Evolutionary conservation across 345 rosid species (phyloP).

Genomic region (Hypericum perforatum): DNA sequence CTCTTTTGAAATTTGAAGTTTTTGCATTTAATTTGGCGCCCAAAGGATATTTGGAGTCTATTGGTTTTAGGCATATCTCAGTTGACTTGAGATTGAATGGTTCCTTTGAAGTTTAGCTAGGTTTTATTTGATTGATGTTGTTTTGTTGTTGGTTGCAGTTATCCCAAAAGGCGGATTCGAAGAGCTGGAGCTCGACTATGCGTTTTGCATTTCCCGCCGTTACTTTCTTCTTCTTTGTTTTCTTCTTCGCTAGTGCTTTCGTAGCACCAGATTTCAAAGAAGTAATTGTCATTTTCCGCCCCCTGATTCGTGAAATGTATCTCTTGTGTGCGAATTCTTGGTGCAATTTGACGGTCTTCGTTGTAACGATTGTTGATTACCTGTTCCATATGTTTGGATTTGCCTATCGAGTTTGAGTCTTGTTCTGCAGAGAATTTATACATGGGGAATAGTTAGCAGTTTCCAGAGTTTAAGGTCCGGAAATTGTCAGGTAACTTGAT

Average conservation of each 20-base stretch:
- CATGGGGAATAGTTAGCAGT: constrained; percentile 28
- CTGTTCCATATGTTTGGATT: neutral
- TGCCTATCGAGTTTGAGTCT: neutral
- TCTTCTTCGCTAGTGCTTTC: constrained; percentile 27
- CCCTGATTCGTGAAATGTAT: neutral
- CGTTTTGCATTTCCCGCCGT: constrained; percentile 30
- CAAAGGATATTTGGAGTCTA: too few relatives aligned
- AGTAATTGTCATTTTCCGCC: constrained; percentile 21
- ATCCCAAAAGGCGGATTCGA: constrained; percentile 25
- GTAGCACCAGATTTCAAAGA: constrained; percentile 28
- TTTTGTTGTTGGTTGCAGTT: constrained; percentile 6
- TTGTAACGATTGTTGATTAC: neutral
- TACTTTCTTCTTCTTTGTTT: constrained; percentile 30
- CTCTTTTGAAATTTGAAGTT: too few relatives aligned
- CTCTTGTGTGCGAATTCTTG: too few relatives aligned
- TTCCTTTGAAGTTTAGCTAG: too few relatives aligned
- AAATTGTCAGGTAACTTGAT: constrained; percentile 33
- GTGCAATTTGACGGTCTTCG: too few relatives aligned
- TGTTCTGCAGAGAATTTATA: constrained; percentile 31
- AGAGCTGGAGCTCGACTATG: constrained; percentile 25
- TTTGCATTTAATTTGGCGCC: too few relatives aligned
- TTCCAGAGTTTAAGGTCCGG: constrained; percentile 12
- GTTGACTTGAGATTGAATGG: too few relatives aligned
- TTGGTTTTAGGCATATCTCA: too few relatives aligned
- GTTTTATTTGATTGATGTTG: constrained; percentile 19